These are phyloP conservation scores for Gnaphalium uliginosum DNA, from an alignment of 129 eudicot species.

Conservation along the genomic window DNA sequence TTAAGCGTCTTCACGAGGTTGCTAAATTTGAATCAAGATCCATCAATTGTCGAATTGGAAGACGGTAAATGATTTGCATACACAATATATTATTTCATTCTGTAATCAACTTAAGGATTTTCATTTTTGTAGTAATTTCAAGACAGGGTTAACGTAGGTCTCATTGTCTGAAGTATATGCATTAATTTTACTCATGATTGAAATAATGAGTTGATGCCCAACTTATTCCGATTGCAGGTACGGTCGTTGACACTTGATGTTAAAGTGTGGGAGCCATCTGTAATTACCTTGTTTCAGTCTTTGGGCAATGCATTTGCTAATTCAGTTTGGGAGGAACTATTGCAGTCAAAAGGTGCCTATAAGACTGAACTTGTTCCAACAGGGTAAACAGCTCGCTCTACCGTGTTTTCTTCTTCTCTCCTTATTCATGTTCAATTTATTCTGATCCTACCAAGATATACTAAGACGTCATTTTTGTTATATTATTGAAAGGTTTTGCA, in stretches of 20 bases:
- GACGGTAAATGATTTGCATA: not conserved
- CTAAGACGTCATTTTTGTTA: conserved; percentile 15
- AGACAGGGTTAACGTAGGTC: not conserved
- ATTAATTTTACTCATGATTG: not conserved
- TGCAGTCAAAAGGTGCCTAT: conserved; percentile 75
- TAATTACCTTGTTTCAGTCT: conserved; percentile 83
- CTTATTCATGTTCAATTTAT: not conserved
- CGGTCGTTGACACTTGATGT: conserved; percentile 96
- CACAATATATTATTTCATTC: not conserved
- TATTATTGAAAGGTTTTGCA: conserved; percentile 53
- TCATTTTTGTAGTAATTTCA: not conserved
- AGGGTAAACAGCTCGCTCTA: conserved; percentile 45
- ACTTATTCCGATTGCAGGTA: conserved; percentile 48
- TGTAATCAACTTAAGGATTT: not conserved
- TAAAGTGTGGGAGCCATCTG: conserved; percentile 99
- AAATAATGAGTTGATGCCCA: conserved; percentile 11
- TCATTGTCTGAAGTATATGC: not conserved
- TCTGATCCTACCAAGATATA: not conserved
- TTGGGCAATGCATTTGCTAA: conserved; percentile 86
- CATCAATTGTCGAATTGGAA: not conserved
- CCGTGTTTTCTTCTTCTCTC: not conserved
- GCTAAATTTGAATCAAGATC: not conserved
- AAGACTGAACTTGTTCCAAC: conserved; percentile 74
- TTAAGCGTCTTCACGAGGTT: not conserved
- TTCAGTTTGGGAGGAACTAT: conserved; percentile 90